A percentile compares a stretch with the other conserved stretches of the same genome.
These are phyloP conservation scores for Colletotrichum gigasporum DNA, from an alignment of 2,329 filamentous ascomycete species.

Conservation along the genomic window DNA sequence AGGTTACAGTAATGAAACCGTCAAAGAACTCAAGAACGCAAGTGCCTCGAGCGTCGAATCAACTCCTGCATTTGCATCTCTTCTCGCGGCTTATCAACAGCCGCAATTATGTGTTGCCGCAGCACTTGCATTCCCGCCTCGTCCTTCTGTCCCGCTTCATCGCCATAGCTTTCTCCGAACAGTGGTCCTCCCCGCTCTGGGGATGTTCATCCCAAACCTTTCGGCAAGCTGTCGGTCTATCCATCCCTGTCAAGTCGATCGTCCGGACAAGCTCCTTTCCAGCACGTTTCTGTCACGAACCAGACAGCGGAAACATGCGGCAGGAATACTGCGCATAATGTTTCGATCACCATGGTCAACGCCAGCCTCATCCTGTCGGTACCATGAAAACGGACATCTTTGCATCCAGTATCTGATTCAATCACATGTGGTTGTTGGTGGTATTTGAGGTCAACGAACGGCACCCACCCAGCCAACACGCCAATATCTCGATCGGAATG, in stretches of 20 bases:
- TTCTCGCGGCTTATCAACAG: neutral
- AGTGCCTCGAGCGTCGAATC: conserved; percentile 7
- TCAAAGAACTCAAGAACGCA: conserved; percentile 19
- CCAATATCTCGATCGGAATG: too few species aligned
- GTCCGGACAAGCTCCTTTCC: neutral
- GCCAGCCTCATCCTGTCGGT: too few species aligned
- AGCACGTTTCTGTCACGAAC: neutral
- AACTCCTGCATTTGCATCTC: neutral
- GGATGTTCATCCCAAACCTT: conserved; percentile 21
- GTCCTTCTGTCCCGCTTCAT: neutral
- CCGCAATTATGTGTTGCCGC: neutral
- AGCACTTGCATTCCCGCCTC: neutral
- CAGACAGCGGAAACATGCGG: neutral
- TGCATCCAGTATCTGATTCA: too few species aligned
- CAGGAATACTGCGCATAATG: neutral
- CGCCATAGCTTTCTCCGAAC: neutral
- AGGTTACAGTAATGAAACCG: conserved; percentile 11
- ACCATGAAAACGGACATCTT: too few species aligned
- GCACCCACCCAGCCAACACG: too few species aligned
- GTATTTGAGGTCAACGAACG: too few species aligned
- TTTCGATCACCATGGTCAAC: neutral
- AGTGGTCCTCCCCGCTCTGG: neutral
- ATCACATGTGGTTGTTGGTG: too few species aligned
- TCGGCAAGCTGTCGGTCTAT: neutral
- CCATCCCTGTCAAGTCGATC: conserved; percentile 8